A percentile compares a stretch with the other conserved stretches of the same genome.
phyloP scores from a whole-genome alignment of 352 stramenopile species.

The Plasmopara muralis region DNA sequence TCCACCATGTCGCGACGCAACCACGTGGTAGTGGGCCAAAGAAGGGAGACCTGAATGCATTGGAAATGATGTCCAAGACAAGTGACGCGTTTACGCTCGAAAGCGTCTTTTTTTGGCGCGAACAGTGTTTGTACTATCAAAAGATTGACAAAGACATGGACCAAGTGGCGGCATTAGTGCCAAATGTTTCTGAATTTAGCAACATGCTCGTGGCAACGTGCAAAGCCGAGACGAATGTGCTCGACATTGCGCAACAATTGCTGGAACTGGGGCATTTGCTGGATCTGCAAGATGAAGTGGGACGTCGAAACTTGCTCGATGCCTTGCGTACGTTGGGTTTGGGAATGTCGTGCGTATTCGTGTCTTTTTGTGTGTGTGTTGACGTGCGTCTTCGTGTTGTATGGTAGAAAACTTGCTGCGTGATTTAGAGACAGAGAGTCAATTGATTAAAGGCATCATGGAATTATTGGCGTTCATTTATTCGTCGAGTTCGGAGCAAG shows the following conservation, averaged over 20 bases:
- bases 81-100: constrained; percentile 38
- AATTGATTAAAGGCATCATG: constrained; percentile 62
- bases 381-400: not conserved
- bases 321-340: constrained; percentile 40
- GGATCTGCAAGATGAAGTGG: constrained; percentile 79
- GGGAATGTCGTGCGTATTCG: not conserved
- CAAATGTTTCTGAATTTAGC: constrained; percentile 65
- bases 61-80: constrained; percentile 37
- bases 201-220: constrained; percentile 52
- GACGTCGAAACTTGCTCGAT: constrained; percentile 60
- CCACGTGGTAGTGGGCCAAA: constrained; percentile 28
- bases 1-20: constrained; percentile 40
- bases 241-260: constrained; percentile 67
- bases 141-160: constrained; percentile 52
- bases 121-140: constrained; percentile 73
- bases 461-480: constrained; percentile 73
- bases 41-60: constrained; percentile 35
- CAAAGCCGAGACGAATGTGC: constrained; percentile 36
- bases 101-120: constrained; percentile 73
- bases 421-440: constrained; percentile 45
- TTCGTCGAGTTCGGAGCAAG: constrained; percentile 55
- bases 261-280: constrained; percentile 53
- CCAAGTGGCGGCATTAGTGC: constrained; percentile 41
- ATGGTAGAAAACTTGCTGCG: constrained; percentile 47
- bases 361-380: constrained; percentile 1